Base-by-base conservation (phyloP, 1,139 yeast genomes). In the Candida sojae region DNA sequence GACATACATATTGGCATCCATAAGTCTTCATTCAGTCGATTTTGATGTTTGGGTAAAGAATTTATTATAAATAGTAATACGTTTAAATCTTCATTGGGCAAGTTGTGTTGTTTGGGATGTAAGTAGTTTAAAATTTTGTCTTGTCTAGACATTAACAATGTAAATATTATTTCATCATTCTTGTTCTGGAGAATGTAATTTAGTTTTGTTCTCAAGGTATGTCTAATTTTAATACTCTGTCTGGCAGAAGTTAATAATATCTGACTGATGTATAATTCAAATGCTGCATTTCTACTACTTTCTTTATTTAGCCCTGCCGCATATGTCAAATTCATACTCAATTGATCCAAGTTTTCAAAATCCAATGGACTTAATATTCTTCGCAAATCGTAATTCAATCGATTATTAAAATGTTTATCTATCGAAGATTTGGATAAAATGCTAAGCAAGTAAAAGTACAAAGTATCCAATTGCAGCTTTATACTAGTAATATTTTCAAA, bases 1-100 rank as follows among this genome's bases (percentile, higher is more conserved):
- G 99, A 97, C 65, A 93, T 76, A 63, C 99, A 93, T 2, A 93
- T 75, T 0, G 99, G 99, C 11, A 90, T 80, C 98, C 98, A 93
- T 52, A 90, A 80, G 58, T 92, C 97, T 56, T 88, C 93, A 21
- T 63, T 53, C 11, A 35, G n/a, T 41, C 30, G 37, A 1, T 55
- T 50, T 12, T 60, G 55, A 13, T 50, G 52, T 17, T 57, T 60
- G 13, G 39, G 25, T 4, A 57, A 47, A 4, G 70, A 63, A 28
- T 66, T 57, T 4, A 73, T 61, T 40, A 69, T 63, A 9, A 68
- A 56, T 7, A 71, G 52, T 28, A 74, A 57, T 7, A 67, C 57
- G 26, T 62, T 61, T 36, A 73, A 46, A 56, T 75, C 80, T 38
- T 63, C 56, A 46, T 68, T 65, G 4, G 63, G 51, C 21, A 75